A percentile compares a stretch with the other conserved stretches of the same genome.
phyloP scores from a whole-genome alignment of 305 asterid species.

The Fraxinus angustifolia region DNA sequence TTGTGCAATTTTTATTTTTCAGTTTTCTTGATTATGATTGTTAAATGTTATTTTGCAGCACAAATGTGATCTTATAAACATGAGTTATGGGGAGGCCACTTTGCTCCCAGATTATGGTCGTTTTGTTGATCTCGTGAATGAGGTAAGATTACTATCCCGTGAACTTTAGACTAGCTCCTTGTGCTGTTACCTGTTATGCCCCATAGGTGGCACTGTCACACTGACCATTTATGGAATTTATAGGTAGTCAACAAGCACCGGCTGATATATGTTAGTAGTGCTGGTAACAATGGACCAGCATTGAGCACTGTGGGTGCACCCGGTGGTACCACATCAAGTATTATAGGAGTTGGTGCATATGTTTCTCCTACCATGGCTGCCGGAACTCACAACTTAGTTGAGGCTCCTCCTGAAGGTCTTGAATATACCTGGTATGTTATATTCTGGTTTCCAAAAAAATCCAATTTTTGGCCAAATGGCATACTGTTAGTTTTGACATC shows the following conservation, averaged over 20 bases:
- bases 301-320: constrained; percentile 98
- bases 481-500: not conserved
- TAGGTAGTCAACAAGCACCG: constrained; percentile 91
- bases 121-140: constrained; percentile 89
- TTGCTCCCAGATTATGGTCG: constrained; percentile 96
- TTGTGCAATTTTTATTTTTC: not conserved
- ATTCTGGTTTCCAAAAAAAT: constrained; percentile 16
- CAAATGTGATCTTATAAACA: constrained; percentile 92
- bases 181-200: constrained; percentile 11
- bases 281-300: constrained; percentile 94
- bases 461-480: constrained; percentile 2
- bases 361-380: constrained; percentile 98
- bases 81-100: constrained; percentile 96
- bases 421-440: constrained; percentile 85
- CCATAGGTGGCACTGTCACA: not conserved
- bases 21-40: constrained; percentile 2
- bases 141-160: constrained; percentile 43
- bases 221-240: constrained; percentile 20
- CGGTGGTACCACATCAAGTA: constrained; percentile 96
- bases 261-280: constrained; percentile 83
- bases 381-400: constrained; percentile 89
- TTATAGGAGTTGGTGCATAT: constrained; percentile 96
- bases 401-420: constrained; percentile 91
- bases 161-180: constrained; percentile 24
- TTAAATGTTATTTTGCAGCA: constrained; percentile 53